Base-by-base conservation (phyloP, 2,329 filamentous ascomycete genomes). In the Trichophyton simii region DNA sequence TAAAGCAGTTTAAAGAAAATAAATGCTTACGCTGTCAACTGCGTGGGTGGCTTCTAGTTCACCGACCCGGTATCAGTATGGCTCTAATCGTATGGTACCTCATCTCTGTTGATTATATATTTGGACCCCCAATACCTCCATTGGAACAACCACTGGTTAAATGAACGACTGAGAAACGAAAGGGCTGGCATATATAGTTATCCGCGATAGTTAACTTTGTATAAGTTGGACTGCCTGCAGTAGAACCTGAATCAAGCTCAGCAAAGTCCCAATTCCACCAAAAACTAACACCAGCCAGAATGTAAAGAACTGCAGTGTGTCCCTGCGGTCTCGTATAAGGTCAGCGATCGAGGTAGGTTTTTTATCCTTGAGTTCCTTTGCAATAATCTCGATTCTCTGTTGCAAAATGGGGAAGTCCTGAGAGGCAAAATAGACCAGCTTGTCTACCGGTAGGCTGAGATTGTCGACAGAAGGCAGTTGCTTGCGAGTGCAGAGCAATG, bases 221-320 rank as follows among this genome's bases (percentile, higher is more conserved):
- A 50, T 31, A 2, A 48, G 58, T 46, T 60, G 44, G n/a, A 59
- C 20, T 6, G 20, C 58, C 48, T 59, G 41, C 41, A 59, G 18
- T 31, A 59, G 18, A 15, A 59, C 58, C 20, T 59, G 58, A 7
- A 25, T 46, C 18, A 59, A 34, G 18, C 58, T 59, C 28, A 59
- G 22, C 11, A 59, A 13, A 34, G 34, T 46, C 7, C 58, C 44
- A 15, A 31, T 31, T 50, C 58, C 58, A 36, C 58, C 58, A 28
- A 59, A 50, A 50, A 59, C 50, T 9, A 46, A 59, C 1, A 59
- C 41, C 4, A 59, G 20, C 58, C 58, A 59, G 22, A 59, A 59
- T 36, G 41, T 50, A 25, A 22, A 59, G 41, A 48, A 59, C 25
- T 59, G 41, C 15, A 59, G 48, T 3, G 58, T 59, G 58, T 59